phyloP scores from a whole-genome alignment of 106 monocot species.

The Dactylorhiza incarnata region DNA sequence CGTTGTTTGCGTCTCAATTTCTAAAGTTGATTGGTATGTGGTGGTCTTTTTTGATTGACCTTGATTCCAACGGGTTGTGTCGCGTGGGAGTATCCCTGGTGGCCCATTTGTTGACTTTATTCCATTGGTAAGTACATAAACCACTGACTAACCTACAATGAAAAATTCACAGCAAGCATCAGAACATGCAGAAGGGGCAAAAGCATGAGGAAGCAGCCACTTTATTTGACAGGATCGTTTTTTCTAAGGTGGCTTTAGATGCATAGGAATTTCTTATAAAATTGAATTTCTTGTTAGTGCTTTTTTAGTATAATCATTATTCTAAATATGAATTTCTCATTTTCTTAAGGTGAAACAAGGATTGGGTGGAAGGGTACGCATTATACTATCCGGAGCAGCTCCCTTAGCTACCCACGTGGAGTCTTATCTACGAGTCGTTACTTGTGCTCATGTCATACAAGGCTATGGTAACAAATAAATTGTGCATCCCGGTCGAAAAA shows the following conservation, averaged over 20 bases:
- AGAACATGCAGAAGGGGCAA: conserved; percentile 57
- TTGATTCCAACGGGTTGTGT: no score
- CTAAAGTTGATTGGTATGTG: no score
- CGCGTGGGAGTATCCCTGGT: no score
- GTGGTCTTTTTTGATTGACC: no score
- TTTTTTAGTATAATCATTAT: not conserved
- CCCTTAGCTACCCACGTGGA: conserved; percentile 86
- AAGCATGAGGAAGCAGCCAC: conserved; percentile 73
- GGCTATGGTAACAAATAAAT: conserved; percentile 69
- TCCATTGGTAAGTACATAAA: no score
- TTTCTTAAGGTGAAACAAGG: conserved; percentile 68
- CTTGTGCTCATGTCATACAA: conserved; percentile 78
- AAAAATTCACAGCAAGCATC: conserved; percentile 47
- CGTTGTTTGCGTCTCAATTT: no score
- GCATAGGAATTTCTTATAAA: not conserved
- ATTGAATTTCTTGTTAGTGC: not conserved
- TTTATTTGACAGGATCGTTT: conserved; percentile 72
- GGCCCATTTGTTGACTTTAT: no score
- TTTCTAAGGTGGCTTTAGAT: conserved; percentile 47
- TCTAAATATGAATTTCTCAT: not conserved
- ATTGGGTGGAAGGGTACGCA: conserved; percentile 74
- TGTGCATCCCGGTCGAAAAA: not conserved
- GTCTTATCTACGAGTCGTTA: conserved; percentile 44
- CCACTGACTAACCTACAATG: not conserved
- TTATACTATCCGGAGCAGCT: conserved; percentile 91